Conservation (phyloP, 495 filamentous ascomycete genomes). For the Aspergillus carlsbadensis region DNA sequence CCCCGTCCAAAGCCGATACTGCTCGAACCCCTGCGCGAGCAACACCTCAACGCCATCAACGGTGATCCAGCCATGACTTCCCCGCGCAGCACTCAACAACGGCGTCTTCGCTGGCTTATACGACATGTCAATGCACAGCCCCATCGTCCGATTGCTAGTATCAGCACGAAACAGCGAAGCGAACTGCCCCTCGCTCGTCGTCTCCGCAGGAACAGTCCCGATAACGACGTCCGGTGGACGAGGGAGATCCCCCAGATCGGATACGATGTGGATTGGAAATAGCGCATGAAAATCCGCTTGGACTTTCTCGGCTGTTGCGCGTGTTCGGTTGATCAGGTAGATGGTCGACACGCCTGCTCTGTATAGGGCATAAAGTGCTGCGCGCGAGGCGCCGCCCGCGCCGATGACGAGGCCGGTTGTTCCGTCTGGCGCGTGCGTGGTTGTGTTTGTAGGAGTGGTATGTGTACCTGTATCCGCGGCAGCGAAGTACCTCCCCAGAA, state of each 20-base stretch:
- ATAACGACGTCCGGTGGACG: conserved; percentile 21
- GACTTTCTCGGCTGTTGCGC: neutral
- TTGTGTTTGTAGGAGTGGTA: neutral
- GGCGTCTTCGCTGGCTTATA: conserved; percentile 63
- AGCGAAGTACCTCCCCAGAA: conserved; percentile 8
- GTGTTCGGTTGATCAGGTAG: neutral
- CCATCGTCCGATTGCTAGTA: neutral
- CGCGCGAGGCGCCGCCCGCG: conserved; percentile 43
- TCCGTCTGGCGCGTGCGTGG: neutral
- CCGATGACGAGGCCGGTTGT: conserved; percentile 39
- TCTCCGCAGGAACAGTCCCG: conserved; percentile 25
- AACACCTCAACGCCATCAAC: conserved; percentile 70
- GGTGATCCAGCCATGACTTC: conserved; percentile 58
- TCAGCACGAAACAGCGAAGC: conserved; percentile 13
- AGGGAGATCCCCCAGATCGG: conserved; percentile 8
- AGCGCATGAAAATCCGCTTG: neutral
- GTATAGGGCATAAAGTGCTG: conserved; percentile 38
- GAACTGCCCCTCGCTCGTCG: conserved; percentile 21
- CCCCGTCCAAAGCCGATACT: conserved; percentile 69
- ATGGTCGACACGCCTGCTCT: neutral
- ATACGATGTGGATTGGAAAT: neutral
- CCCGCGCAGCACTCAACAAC: conserved; percentile 45
- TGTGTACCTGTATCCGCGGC: neutral
- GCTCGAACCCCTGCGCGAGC: conserved; percentile 68
- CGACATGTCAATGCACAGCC: conserved; percentile 47